Base-by-base conservation (phyloP, 345 rosid species). In the Brassica cretica region DNA sequence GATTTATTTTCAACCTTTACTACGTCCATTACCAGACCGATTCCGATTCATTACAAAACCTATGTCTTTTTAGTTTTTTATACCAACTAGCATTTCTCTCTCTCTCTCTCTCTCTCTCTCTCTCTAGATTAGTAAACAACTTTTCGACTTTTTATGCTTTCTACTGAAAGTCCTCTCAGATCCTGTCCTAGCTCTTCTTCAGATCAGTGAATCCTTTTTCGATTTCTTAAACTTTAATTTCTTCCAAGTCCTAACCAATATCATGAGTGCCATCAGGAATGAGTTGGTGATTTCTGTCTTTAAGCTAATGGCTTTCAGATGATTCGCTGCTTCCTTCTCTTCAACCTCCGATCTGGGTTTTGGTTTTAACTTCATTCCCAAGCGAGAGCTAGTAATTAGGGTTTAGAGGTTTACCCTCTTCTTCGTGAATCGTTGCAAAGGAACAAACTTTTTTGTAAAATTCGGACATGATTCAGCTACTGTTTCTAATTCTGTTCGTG, bases 401-500 rank as follows among this genome's bases (percentile, higher is more conserved):
- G 72, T 11, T 55, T 64, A 3, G 70, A 39, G 2, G 72, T 63
- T 21, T 67, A 19, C 58, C 0, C 64, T 44, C 16, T 66, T 60
- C 51, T 66, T 60, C 51, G 56, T 84, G 79, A 44, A 29, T 29
- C 70, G 16, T 76, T 15, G 53, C 64, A 64, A 67, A 80, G 69
- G 77, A 12, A 32, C 71, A 49, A 68, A 25, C 65, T 62, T 74
- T 73, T 51, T 4, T 0, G 0, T 0, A 6, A 64, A 58, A 58
- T 14, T 72, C 46, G 75, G 83, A 80, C 73, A 94, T 94, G 98
- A 91, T 89, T 81, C 97, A 94, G 85, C 81, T 94, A 83, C 77
- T 94, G 79, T 91, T 87, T 79, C 66, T 92, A 27, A 93, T 94
- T 73, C 84, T 94, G 8, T 92, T 92, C 76, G 90, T 83, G 6